These are phyloP conservation scores for Boletus vinaceobasis DNA, from an alignment of 768 basidiomycete genomes.

Conservation along the genomic window DNA sequence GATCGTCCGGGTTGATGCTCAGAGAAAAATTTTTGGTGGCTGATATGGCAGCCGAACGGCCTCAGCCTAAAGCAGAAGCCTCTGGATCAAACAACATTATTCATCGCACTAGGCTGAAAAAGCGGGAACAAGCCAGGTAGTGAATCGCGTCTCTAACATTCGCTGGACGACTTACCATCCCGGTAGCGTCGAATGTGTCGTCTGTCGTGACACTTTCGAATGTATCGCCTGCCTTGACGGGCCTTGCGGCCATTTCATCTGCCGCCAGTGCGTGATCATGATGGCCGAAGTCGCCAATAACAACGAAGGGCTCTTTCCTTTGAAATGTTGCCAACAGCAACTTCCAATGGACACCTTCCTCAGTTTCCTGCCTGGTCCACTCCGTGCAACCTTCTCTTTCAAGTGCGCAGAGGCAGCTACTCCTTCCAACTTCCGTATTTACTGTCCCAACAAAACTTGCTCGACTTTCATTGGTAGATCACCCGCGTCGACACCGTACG, in stretches of 20 bases:
- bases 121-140: neutral
- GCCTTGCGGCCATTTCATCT: conserved; percentile 48
- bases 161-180: neutral
- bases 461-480: conserved; percentile 47
- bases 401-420: conserved; percentile 49
- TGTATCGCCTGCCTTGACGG: conserved; percentile 28
- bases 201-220: conserved; percentile 38
- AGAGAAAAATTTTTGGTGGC: conserved; percentile 14
- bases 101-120: neutral
- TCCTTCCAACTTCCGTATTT: conserved; percentile 43
- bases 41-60: neutral
- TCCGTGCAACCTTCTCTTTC: conserved; percentile 34
- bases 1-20: neutral
- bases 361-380: conserved; percentile 30
- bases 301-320: conserved; percentile 51
- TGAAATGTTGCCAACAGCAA: conserved; percentile 45
- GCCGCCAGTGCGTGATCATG: conserved; percentile 39
- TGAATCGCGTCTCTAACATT: neutral
- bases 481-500: conserved; percentile 21
- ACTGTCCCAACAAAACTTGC: conserved; percentile 46
- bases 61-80: neutral
- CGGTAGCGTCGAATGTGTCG: conserved; percentile 33
- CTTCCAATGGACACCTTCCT: conserved; percentile 32
- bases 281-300: conserved; percentile 41
- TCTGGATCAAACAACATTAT: neutral